Evolutionary conservation across 495 filamentous ascomycete species (phyloP).

Genomic region (Tuber melanosporum): DNA sequence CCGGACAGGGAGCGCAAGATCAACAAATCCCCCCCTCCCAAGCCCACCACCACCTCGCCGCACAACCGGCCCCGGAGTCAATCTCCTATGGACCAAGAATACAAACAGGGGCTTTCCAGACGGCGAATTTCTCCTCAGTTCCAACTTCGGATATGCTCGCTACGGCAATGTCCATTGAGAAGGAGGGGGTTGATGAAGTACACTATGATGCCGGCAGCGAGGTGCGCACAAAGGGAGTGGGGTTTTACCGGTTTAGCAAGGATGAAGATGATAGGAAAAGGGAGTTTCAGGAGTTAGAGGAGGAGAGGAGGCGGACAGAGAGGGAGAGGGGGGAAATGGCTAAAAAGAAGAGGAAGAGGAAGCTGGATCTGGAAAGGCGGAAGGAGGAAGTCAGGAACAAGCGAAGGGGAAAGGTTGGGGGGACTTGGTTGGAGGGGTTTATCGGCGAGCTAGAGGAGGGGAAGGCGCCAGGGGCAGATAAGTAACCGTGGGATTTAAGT

Average conservation of each 20-base stretch:
- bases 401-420: slow-evolving; percentile 55
- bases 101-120: slow-evolving; percentile 67
- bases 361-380: slow-evolving; percentile 51
- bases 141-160: slow-evolving; percentile 14
- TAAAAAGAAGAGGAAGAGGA: slow-evolving; percentile 50
- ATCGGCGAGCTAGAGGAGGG: slow-evolving; percentile 52
- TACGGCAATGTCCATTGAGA: slow-evolving; percentile 18
- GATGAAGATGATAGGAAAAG: slow-evolving; percentile 57
- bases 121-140: slow-evolving; percentile 44
- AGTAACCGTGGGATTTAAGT: neutral
- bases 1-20: neutral
- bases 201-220: slow-evolving; percentile 83
- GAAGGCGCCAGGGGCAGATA: slow-evolving; percentile 25
- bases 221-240: slow-evolving; percentile 78
- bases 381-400: slow-evolving; percentile 49
- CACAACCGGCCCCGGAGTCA: neutral
- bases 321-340: slow-evolving; percentile 50
- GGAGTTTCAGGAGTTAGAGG: slow-evolving; percentile 71
- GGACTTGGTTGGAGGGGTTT: slow-evolving; percentile 63
- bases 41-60: neutral
- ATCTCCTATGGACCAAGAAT: slow-evolving; percentile 59
- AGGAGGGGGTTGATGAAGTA: slow-evolving; percentile 66
- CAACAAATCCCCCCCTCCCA: neutral
- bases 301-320: slow-evolving; percentile 63
- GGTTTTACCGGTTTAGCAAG: slow-evolving; percentile 77